phyloP scores from a whole-genome alignment of 2,329 filamentous ascomycete genomes.

The Diaporthe nobilis region DNA sequence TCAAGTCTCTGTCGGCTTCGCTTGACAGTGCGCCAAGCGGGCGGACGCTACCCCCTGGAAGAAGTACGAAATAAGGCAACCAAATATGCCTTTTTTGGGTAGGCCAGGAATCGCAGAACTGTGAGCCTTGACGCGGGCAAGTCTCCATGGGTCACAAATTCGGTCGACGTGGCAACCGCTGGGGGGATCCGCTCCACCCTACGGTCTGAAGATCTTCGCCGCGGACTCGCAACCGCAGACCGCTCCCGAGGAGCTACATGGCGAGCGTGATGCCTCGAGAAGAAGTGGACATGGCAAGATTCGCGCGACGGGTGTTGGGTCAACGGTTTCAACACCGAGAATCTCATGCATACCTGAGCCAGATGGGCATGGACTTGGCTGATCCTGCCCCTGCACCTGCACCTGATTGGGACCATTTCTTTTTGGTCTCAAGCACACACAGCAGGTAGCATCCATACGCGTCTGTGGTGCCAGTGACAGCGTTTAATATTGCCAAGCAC shows the following conservation, averaged over 20 bases:
- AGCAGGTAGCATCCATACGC: no score
- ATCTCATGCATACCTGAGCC: background rate
- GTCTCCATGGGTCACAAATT: background rate
- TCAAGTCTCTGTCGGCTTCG: background rate
- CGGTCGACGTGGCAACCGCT: slow-evolving; percentile 14
- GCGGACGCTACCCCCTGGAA: background rate
- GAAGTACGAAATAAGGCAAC: slow-evolving; percentile 20
- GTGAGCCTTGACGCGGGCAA: background rate
- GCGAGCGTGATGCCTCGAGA: background rate
- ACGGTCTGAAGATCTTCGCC: background rate
- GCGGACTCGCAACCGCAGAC: background rate
- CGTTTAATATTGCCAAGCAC: no score
- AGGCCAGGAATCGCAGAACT: background rate
- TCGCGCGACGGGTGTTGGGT: background rate
- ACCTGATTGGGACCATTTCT: background rate
- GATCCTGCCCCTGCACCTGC: background rate
- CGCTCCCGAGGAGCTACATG: background rate
- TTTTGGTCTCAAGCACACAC: no score
- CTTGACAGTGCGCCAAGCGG: background rate
- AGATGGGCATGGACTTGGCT: background rate
- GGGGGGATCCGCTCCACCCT: background rate
- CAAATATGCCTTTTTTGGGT: background rate
- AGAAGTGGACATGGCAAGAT: rapidly evolving
- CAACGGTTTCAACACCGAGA: background rate
- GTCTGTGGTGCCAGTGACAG: no score